Evolutionary conservation across 2,329 filamentous ascomycete species (phyloP).

Genomic region (Colletotrichum sp.): DNA sequence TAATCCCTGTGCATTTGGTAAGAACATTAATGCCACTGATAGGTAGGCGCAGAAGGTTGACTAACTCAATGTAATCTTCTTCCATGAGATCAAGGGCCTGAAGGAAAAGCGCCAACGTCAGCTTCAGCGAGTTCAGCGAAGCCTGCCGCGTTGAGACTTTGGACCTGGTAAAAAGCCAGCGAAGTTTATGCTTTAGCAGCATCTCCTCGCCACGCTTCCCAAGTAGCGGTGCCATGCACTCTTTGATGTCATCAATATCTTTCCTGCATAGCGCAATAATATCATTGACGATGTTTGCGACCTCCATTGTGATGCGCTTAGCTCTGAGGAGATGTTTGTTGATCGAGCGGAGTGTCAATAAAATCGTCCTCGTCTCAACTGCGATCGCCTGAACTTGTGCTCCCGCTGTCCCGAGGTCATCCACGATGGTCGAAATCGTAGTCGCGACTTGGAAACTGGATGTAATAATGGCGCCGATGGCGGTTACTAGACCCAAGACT

Average conservation of each 20-base stretch:
- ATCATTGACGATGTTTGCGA: neutral
- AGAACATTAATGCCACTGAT: too few relatives aligned
- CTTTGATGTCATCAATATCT: neutral
- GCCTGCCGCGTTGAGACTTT: neutral
- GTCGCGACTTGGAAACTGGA: neutral
- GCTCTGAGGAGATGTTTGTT: rapidly evolving
- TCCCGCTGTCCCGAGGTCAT: neutral
- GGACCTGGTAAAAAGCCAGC: neutral
- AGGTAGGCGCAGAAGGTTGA: too few relatives aligned
- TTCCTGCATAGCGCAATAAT: neutral
- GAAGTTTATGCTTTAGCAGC: neutral
- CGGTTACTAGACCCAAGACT: neutral
- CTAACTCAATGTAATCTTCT: neutral
- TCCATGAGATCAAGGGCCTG: neutral
- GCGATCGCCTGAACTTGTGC: neutral
- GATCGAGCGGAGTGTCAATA: neutral
- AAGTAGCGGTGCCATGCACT: neutral
- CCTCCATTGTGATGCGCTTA: rapidly evolving
- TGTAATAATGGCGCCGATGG: neutral
- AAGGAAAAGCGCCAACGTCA: neutral
- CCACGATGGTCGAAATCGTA: neutral
- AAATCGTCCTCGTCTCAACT: neutral
- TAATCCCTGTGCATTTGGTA: rapidly evolving
- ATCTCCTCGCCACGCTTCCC: neutral
- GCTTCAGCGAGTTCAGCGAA: neutral